phyloP scores from a whole-genome alignment of 352 stramenopile species.

The Thalassiosira livingstoniorum region DNA sequence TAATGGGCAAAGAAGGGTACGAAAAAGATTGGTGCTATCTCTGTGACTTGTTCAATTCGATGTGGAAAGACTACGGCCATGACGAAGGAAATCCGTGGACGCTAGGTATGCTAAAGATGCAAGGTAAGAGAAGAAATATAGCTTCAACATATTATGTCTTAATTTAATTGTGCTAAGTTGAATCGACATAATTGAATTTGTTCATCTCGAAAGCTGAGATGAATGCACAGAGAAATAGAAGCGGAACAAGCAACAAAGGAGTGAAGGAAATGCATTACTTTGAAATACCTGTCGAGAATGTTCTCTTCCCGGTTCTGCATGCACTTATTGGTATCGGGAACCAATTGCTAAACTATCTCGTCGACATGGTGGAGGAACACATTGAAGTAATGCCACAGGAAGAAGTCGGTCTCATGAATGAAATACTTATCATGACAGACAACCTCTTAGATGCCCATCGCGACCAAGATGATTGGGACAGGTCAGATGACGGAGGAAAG shows the following conservation, averaged over 20 bases:
- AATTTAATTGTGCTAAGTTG: too few species aligned
- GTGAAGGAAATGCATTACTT: slow-evolving; percentile 20
- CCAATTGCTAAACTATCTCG: slow-evolving; percentile 3
- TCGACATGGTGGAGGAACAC: slow-evolving; percentile 11
- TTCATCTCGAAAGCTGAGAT: too few species aligned
- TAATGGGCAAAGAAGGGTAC: slow-evolving; percentile 30
- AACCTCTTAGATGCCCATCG: neutral
- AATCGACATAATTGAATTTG: too few species aligned
- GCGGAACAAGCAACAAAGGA: slow-evolving; percentile 1
- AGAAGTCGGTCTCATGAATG: neutral
- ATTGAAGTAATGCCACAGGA: neutral
- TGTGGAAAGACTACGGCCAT: slow-evolving; percentile 17
- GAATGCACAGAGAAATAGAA: neutral
- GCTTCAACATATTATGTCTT: too few species aligned
- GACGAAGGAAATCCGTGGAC: neutral
- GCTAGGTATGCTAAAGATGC: neutral
- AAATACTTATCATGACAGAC: neutral
- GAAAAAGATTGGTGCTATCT: slow-evolving; percentile 16
- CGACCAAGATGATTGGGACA: slow-evolving; percentile 1
- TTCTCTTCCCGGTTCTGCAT: slow-evolving; percentile 17
- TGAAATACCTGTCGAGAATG: slow-evolving; percentile 16
- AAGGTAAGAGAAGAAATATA: too few species aligned
- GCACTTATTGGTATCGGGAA: slow-evolving; percentile 24
- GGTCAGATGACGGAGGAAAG: slow-evolving; percentile 8
- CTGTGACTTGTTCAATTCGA: slow-evolving; percentile 6